Evolutionary conservation across 1,139 yeast species (phyloP), one percentile per base, ranked within the genome.

Genomic region (Lodderomyces theae): DNA sequence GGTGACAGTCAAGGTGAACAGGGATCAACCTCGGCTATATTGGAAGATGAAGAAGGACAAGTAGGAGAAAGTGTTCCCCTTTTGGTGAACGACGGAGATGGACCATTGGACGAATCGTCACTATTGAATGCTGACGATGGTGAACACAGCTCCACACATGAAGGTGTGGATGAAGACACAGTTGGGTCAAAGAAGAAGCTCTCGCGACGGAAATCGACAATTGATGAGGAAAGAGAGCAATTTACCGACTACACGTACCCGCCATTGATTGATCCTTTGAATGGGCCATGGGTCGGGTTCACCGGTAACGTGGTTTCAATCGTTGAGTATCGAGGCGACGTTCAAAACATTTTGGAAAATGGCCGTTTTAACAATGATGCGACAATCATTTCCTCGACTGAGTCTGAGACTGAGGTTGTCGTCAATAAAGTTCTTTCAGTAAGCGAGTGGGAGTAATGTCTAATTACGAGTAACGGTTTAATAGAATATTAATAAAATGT

Each of bases 241-340:
- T 67, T 58, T 40, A 68, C 74, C 15, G 76, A 70, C 45, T 78
- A 77, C 50, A 68, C 74, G 0, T 72, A 76, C 50, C 84, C 84
- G 0, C 61, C 61, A 41, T 54, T 78, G 35, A 56, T 57, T 2
- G 77, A 75, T 44, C 71, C 74, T 6, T 56, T 77, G 41, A 66
- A 77, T 47, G 83, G 82, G 0, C 80, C 82, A 6, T 72, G 81
- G 75, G 61, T 77, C 12, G 82, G 81, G 9, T 78, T 78, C 49
- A 72, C 71, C 19, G 81, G 81, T 0, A 79, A 78, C 47, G 63
- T 61, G 41, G 65, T 77, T 4, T 69, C 75, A 28, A 60, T 70
- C 61, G 56, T 72, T 10, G 65, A 66, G 34, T 61, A 55, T 44
- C 53, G 54, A 21, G 39, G 39, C n/a, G 35, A 33, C n/a, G 32